Percentiles rank a stretch among this genome's conserved stretches.
Evolutionary conservation across 371 early-diverging fungal genomes (phyloP).

Genomic region (Mucor lusitanicus): DNA sequence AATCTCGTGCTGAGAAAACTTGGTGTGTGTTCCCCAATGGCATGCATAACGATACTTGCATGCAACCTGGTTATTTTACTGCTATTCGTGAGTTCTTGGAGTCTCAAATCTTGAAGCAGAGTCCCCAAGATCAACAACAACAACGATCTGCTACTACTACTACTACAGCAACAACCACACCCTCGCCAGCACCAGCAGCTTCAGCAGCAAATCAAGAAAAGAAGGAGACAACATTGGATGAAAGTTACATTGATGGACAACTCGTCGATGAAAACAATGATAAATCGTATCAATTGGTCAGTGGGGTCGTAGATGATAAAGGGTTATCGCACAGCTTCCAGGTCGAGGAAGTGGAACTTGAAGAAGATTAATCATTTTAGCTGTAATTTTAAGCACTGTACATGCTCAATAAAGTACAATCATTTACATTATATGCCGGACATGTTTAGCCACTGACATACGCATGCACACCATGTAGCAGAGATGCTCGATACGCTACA

Average conservation of each 20-base stretch:
- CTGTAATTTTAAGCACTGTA: not conserved
- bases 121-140: not conserved
- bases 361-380: conserved; percentile 8
- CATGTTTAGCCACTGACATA: not conserved
- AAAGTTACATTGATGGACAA: conserved; percentile 23
- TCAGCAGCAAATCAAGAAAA: not conserved
- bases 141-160: too few relatives aligned
- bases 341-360: conserved; percentile 21
- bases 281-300: conserved; percentile 36
- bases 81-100: conserved; percentile 56
- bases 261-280: conserved; percentile 10
- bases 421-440: too few relatives aligned
- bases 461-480: not conserved
- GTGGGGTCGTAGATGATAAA: conserved; percentile 38
- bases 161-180: not conserved
- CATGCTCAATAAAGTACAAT: not conserved
- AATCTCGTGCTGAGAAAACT: conserved; percentile 52
- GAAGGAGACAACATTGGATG: conserved; percentile 15
- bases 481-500: not conserved
- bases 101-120: conserved; percentile 21
- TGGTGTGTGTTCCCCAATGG: conserved; percentile 73
- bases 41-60: conserved; percentile 91
- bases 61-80: conserved; percentile 86
- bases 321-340: conserved; percentile 35
- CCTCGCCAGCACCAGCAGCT: not conserved